These are phyloP conservation scores for Candida endomychidarum DNA, from an alignment of 805 yeast species.

Conservation along the genomic window DNA sequence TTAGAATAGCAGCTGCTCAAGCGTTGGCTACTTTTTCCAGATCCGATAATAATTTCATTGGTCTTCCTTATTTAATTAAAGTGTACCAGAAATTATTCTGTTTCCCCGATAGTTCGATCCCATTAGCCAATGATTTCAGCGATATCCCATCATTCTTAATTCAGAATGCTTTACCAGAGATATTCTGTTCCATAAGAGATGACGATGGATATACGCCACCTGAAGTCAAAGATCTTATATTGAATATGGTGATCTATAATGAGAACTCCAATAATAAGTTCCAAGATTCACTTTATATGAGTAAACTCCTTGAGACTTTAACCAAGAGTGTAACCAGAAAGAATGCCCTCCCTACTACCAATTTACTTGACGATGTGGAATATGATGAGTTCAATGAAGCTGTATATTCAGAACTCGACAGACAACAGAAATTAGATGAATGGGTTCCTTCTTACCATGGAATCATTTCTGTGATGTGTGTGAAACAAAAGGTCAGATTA, in stretches of 20 bases:
- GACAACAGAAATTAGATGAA: conserved; percentile 76
- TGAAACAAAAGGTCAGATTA: conserved; percentile 59
- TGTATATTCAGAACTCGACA: conserved; percentile 63
- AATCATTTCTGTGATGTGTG: conserved; percentile 53
- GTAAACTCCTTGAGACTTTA: conserved; percentile 56
- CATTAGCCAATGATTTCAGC: conserved; percentile 77
- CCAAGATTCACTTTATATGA: conserved; percentile 68
- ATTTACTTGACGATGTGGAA: conserved; percentile 6
- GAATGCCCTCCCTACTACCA: conserved; percentile 9
- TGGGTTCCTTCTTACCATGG: conserved; percentile 79
- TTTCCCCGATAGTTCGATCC: conserved; percentile 59
- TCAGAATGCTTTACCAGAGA: conserved; percentile 64
- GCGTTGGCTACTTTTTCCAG: conserved; percentile 72
- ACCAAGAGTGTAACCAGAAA: conserved; percentile 32
- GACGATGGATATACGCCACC: conserved; percentile 59
- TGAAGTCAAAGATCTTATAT: conserved; percentile 58
- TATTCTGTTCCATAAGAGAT: conserved; percentile 61
- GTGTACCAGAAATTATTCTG: conserved; percentile 73
- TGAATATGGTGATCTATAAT: conserved; percentile 75
- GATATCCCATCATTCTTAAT: conserved; percentile 68
- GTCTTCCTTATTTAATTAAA: conserved; percentile 67
- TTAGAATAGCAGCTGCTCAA: conserved; percentile 80
- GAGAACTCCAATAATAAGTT: conserved; percentile 80
- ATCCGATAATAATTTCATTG: conserved; percentile 62
- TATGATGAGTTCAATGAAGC: conserved; percentile 21